Evolutionary conservation across 2,329 filamentous ascomycete species (phyloP).

Genomic region (Rutstroemia sp.): DNA sequence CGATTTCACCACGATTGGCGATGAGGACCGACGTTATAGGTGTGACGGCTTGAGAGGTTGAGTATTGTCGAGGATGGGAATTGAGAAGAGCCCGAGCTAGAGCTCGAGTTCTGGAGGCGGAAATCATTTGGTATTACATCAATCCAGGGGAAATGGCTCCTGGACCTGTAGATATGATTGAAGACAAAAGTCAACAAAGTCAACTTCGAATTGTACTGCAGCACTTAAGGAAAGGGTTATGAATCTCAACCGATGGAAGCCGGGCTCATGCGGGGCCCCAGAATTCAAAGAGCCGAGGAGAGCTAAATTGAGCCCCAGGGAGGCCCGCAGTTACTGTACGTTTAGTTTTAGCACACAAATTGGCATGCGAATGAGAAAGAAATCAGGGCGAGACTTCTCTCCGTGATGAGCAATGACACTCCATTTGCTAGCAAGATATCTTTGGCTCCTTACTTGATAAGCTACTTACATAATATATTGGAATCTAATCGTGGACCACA

Average conservation of each 20-base stretch:
- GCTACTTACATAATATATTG: no score
- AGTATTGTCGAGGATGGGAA: conserved; percentile 16
- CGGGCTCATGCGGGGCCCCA: not conserved
- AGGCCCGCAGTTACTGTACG: no score
- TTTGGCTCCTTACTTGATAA: no score
- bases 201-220: no score
- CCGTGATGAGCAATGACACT: no score
- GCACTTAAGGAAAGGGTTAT: not conserved
- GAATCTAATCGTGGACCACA: no score
- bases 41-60: conserved; percentile 24
- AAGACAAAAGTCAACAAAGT: not conserved
- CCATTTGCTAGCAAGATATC: no score
- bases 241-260: not conserved
- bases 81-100: conserved; percentile 22
- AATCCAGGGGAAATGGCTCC: not conserved
- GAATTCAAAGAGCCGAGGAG: not conserved
- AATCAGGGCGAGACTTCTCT: no score
- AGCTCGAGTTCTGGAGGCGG: conserved; percentile 23
- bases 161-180: not conserved
- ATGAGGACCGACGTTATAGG: conserved; percentile 78
- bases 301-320: no score
- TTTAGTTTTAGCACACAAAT: no score
- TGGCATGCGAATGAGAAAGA: no score
- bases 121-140: conserved; percentile 19
- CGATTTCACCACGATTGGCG: conserved; percentile 95